Evolutionary conservation across 768 basidiomycete species (phyloP).

Genomic region (Phanerochaete carnosa): DNA sequence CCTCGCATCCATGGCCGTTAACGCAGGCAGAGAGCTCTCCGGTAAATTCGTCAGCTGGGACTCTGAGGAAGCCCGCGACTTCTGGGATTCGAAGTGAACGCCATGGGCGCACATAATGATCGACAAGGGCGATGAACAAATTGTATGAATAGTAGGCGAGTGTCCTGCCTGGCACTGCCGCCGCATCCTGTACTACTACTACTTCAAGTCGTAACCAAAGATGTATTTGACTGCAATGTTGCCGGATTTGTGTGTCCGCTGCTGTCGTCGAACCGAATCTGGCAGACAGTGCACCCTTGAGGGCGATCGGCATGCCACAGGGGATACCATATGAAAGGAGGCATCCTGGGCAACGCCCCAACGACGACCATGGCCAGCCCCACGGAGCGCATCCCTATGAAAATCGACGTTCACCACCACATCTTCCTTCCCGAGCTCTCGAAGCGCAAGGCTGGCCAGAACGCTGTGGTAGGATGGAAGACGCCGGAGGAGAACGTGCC

Average conservation of each 20-base stretch:
- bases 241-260: not conserved
- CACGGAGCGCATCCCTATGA: not conserved
- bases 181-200: not conserved
- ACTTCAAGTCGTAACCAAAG: too few relatives aligned
- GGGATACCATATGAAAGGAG: not conserved
- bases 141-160: slow-evolving; percentile 1
- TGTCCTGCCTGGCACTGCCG: not conserved
- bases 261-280: not conserved
- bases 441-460: slow-evolving; percentile 40
- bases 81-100: slow-evolving; percentile 30
- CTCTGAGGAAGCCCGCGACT: slow-evolving; percentile 60
- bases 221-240: not conserved
- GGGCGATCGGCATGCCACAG: not conserved
- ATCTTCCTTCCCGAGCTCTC: slow-evolving; percentile 53
- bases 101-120: not conserved
- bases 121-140: not conserved
- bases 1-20: slow-evolving; percentile 71
- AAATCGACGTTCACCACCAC: slow-evolving; percentile 77
- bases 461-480: slow-evolving; percentile 52
- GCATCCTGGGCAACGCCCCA: not conserved
- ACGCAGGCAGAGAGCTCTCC: slow-evolving; percentile 56
- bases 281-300: not conserved
- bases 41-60: slow-evolving; percentile 86
- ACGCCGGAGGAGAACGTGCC: slow-evolving; percentile 63
- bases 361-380: not conserved